phyloP scores from a whole-genome alignment of 768 basidiomycete species.

The Leucocoprinus sp. region DNA sequence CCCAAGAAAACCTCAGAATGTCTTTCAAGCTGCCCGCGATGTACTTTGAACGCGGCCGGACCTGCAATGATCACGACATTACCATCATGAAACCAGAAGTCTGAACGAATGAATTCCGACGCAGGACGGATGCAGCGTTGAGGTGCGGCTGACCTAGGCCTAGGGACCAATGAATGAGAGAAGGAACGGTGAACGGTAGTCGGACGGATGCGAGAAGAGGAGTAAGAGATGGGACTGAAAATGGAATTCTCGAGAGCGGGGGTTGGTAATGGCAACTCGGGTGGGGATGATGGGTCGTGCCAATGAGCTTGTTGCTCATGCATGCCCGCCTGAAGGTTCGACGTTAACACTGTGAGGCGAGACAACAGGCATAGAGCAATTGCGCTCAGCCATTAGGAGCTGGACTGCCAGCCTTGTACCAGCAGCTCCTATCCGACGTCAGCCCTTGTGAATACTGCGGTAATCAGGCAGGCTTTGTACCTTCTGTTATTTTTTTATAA shows the following conservation, averaged over 20 bases:
- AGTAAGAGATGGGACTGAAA: not conserved
- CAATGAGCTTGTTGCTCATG: slow-evolving; percentile 1
- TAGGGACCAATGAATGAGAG: not conserved
- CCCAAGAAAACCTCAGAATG: slow-evolving; percentile 74
- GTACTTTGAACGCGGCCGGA: slow-evolving; percentile 60
- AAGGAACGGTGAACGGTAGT: not conserved
- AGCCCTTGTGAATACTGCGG: no score
- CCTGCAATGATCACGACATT: slow-evolving; percentile 58
- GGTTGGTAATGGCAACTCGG: not conserved
- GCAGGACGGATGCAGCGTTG: not conserved
- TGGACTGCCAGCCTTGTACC: not conserved
- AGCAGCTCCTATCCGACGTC: not conserved
- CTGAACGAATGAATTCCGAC: slow-evolving; percentile 33
- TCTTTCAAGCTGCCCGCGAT: slow-evolving; percentile 62
- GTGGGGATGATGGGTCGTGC: not conserved
- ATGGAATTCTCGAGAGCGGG: not conserved
- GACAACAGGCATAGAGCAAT: not conserved
- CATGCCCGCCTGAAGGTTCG: not conserved
- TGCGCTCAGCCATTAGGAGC: not conserved
- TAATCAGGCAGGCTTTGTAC: no score
- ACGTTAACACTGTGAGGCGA: not conserved
- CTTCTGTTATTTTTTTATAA: no score
- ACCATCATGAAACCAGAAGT: slow-evolving; percentile 71
- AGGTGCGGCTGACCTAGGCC: not conserved
- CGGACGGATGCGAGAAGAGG: not conserved